Base-by-base conservation (phyloP, 2,329 filamentous ascomycete genomes). In the Fusarium tricinctum region DNA sequence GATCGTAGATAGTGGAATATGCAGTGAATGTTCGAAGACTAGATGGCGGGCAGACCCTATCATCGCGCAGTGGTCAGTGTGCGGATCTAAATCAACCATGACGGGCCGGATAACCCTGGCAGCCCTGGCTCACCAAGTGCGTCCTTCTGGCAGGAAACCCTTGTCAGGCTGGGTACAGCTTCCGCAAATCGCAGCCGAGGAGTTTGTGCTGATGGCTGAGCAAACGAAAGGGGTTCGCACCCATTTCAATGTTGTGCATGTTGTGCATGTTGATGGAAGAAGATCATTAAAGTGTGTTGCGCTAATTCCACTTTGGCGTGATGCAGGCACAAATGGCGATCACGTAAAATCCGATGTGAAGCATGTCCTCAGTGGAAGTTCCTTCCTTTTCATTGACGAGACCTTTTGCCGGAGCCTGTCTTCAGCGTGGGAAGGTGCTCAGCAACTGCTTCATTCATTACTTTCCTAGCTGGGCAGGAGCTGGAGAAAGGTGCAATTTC, bases 31-130 rank as follows among this genome's bases (percentile, higher is more conserved):
- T 66, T 43, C 51, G 35, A 43, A 63, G 50, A 45, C 47, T 30
- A 55, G 59, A 62, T 62, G 57, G 48, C 57, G 42, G 48, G 48
- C 58, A 42, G 57, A 58, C 38, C 62, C 42, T 56, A 56, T 35
- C 42, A 62, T 46, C 28, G 22, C 30, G 22, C 42, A 54, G 45
- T 56, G 35, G 35, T 38, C 15, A 43, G 49, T 49, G 63, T 58
- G 66, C 62, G 68, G 70, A 73, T 73, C 70, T 73, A 56, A 72
- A 72, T 72, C 70, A 68, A 61, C 68, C 56, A 71, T 55, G 57
- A 72, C 66, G 62, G 65, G 51, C 63, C 62, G 49, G 64, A 66
- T 47, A 13, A 58, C 67, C 70, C 66, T 56, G 61, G 65, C 61
- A 58, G 64, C 28, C 70, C 59, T 56, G 61, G 65, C 62, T 52